A percentile compares a stretch with the other conserved stretches of the same genome.
These are phyloP conservation scores for Wickerhamiella spandovensis DNA, from an alignment of 805 yeast species.

Conservation along the genomic window DNA sequence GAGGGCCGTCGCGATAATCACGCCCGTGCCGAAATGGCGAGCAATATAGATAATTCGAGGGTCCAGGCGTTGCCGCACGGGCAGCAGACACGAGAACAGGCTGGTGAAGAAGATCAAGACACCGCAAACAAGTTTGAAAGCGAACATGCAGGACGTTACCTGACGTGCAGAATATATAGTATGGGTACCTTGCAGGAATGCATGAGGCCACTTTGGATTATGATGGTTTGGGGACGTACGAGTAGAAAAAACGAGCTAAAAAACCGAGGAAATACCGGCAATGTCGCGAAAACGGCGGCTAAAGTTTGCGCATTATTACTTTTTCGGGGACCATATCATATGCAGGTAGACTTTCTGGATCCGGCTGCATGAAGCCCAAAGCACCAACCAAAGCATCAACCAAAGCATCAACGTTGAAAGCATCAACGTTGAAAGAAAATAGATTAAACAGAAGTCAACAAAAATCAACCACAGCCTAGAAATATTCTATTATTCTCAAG, in stretches of 20 bases:
- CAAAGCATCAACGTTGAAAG: no score
- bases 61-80: constrained; percentile 2
- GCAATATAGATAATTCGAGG: constrained; percentile 1
- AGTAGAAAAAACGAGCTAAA: background rate
- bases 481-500: no score
- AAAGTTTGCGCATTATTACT: background rate
- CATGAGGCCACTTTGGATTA: background rate
- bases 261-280: background rate
- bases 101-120: constrained; percentile 1
- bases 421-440: no score
- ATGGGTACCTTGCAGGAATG: background rate
- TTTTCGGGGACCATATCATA: background rate
- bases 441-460: no score
- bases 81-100: constrained; percentile 2
- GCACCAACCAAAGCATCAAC: no score
- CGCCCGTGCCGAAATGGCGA: constrained; percentile 54
- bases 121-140: background rate
- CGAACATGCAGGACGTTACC: background rate
- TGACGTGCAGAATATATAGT: background rate
- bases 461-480: no score
- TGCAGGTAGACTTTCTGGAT: background rate
- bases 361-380: no score
- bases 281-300: background rate
- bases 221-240: background rate
- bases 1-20: constrained; percentile 59